Evolutionary conservation across 805 yeast species (phyloP).

Genomic region (Osmozyma mogii): DNA sequence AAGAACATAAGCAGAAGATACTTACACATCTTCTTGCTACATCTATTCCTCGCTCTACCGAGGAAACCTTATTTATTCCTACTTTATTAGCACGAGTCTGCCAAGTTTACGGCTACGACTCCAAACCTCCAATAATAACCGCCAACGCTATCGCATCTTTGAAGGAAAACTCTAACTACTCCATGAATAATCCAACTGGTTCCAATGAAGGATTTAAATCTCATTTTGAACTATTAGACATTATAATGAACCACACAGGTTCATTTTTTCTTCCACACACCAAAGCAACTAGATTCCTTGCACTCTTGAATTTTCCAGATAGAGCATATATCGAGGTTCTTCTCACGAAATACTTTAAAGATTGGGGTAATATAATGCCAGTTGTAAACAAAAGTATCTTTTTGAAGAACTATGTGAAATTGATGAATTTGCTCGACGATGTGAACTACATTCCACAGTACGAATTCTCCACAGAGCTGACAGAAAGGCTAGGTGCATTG

Average conservation of each 20-base stretch:
- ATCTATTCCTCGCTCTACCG: slow-evolving; percentile 70
- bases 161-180: slow-evolving; percentile 36
- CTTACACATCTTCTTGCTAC: slow-evolving; percentile 49
- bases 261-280: slow-evolving; percentile 20
- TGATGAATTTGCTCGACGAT: slow-evolving; percentile 40
- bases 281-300: slow-evolving; percentile 41
- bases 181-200: no score
- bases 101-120: slow-evolving; percentile 62
- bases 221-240: slow-evolving; percentile 8
- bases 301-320: slow-evolving; percentile 28
- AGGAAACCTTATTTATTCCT: slow-evolving; percentile 70
- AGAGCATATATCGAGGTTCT: slow-evolving; percentile 60
- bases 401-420: slow-evolving; percentile 45
- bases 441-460: slow-evolving; percentile 6
- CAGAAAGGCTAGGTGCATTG: slow-evolving; percentile 51
- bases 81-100: slow-evolving; percentile 62
- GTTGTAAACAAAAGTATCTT: slow-evolving; percentile 65
- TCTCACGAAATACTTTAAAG: slow-evolving; percentile 59
- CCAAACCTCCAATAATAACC: slow-evolving; percentile 62
- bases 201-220: slow-evolving; percentile 1
- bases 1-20: slow-evolving; percentile 25
- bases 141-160: slow-evolving; percentile 65
- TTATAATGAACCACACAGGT: slow-evolving; percentile 22
- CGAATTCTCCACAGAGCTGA: slow-evolving; percentile 18
- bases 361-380: slow-evolving; percentile 71